phyloP scores from a whole-genome alignment of 169 alveolate species.

The Eimeria brunetti region DNA sequence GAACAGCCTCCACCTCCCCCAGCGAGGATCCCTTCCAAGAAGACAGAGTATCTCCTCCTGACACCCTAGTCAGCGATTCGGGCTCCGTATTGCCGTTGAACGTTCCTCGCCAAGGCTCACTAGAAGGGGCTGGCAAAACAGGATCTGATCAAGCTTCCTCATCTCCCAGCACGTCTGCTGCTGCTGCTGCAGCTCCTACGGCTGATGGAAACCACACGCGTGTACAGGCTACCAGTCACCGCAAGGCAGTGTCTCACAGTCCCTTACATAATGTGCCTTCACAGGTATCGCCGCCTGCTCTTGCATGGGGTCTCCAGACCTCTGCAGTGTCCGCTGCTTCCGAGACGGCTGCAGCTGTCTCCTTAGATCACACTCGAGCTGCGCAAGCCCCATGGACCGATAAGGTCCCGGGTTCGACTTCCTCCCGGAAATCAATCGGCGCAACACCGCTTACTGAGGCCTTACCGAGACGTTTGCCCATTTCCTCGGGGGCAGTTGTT shows the following conservation, averaged over 20 bases:
- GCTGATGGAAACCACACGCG: background rate
- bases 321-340: background rate
- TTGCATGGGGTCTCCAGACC: background rate
- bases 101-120: background rate
- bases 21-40: no score
- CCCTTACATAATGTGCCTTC: background rate
- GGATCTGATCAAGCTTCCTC: background rate
- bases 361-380: background rate
- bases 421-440: background rate
- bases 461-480: background rate
- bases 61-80: background rate
- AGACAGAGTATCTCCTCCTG: background rate
- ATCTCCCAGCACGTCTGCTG: background rate
- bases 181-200: background rate
- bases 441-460: background rate
- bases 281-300: background rate
- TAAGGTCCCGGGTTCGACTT: background rate
- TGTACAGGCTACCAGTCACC: background rate
- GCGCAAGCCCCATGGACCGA: background rate
- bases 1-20: background rate
- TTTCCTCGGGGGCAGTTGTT: background rate
- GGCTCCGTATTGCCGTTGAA: background rate
- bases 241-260: background rate
- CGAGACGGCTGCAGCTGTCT: background rate
- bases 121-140: no score